Base-by-base conservation (phyloP, 352 stramenopile genomes). In the Bremia lactucae region DNA sequence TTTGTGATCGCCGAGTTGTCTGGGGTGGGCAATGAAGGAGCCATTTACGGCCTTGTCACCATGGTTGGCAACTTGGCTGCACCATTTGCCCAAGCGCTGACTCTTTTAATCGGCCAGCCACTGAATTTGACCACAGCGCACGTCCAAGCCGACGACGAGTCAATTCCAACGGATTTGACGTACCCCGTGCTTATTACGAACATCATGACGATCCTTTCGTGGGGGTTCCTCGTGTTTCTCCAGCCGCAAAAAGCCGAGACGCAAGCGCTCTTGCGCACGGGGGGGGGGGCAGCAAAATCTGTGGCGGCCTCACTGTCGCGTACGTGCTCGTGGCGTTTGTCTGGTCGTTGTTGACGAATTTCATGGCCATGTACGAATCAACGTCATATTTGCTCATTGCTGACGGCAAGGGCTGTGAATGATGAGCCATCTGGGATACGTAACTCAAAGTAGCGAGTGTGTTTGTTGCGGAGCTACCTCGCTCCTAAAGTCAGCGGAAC, bases 1-100 rank as follows among this genome's bases (percentile, higher is more conserved):
- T 73, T 63, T 23, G 56, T 75, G 25, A 57, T 59, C 2, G 62
- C 74, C 29, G 68, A 82, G 28, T 47, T 82, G 16, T 54, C 61
- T 2, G 65, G 66, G 13, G 52, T 63, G 2, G 68, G 65, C 8
- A 70, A 74, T 33, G 68, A 80, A 59, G 68, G 55, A 13, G 61
- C 63, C 14, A 51, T 69, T 13, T 72, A 71, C 42, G 65, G 59
- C 15, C 59, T 80, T 8, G 49, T 72, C 25, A 71, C 68, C 1
- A 77, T 65, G 0, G 44, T 72, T 5, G 48, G 43, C 4, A 73
- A 77, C 46, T 19, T 74, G 14, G 50, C 61, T 8, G 34, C 43
- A 0, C 66, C 68, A 11, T 70, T 80, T 33, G 65, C 62, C 4
- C 55, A 41, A 26, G 62, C 62, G 16, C 21, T 75, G 24, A 61